Evolutionary conservation across 2,329 filamentous ascomycete genomes (phyloP), one percentile per base, ranked within the genome.

Genomic region (Colletotrichum sp.): DNA sequence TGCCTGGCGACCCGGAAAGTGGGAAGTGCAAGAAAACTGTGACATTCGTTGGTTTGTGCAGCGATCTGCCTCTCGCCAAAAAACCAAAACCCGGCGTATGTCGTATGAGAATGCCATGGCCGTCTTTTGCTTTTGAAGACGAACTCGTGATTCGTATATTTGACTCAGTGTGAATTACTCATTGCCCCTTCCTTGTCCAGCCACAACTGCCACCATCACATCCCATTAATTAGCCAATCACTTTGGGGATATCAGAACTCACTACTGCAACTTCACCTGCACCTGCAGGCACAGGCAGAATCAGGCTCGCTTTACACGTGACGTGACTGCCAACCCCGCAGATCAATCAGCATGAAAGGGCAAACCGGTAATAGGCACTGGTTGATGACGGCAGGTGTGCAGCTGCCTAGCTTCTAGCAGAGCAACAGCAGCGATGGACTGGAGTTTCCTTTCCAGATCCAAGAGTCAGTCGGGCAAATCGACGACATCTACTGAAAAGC

Each of bases 1-100:
- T n/a, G 0, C 18, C 3, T 43, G 18, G 18, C 38, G 18, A n/a
- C 18, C 9, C 5, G 38, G 38, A 0, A 43, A 4, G 38, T 12
- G 38, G 38, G 0, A 43, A n/a, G 38, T 4, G 38, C 38, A 43
- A 43, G 18, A n/a, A 4, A 43, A 6, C 18, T 10, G 18, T 43
- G 18, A 5, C 3, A n/a, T 43, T 43, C 38, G 18, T n/a, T 38
- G 7, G 16, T 18, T 38, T 38, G 38, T n/a, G 38, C 18, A 43
- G 1, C 38, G 9, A 10, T 43, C 18, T 43, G 18, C 9, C 18
- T 43, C 38, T 43, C 1, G 18, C 18, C 38, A n/a, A 38, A 5
- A 43, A 0, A 43, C 1, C 16, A 5, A 43, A 0, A 43, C 0
- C 38, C 1, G 38, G 38, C 18, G 1, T 6, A 43, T 43, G n/a